A percentile compares a stretch with the other conserved stretches of the same genome.
phyloP scores from a whole-genome alignment of 1,284 basidiomycete genomes.

The Ustilago nuda region DNA sequence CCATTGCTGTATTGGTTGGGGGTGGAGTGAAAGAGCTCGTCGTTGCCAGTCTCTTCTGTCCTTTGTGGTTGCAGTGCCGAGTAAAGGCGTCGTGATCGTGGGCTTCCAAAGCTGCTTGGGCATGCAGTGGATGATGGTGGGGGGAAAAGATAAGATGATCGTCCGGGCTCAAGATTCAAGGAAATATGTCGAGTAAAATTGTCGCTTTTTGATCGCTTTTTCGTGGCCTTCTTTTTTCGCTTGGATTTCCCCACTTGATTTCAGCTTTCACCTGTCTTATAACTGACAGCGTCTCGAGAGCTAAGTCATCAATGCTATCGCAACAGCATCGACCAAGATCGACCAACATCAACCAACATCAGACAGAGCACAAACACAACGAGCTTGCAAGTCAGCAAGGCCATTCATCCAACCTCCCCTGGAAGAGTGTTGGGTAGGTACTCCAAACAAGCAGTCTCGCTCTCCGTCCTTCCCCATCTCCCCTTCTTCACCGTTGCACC shows the following conservation, averaged over 20 bases:
- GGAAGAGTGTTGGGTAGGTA: not conserved
- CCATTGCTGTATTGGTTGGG: not conserved
- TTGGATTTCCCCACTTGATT: not conserved
- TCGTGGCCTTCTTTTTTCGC: not conserved
- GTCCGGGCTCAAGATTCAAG: not conserved
- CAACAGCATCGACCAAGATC: too few species aligned
- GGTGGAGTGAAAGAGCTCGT: too few species aligned
- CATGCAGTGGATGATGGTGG: not conserved
- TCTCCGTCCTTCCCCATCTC: constrained; percentile 22
- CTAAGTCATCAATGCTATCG: too few species aligned
- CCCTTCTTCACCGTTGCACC: not conserved
- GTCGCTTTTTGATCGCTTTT: not conserved
- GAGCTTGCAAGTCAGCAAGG: not conserved
- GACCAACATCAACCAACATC: not conserved
- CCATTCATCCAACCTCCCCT: not conserved
- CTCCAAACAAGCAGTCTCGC: constrained; percentile 25
- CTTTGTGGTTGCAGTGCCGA: too few species aligned
- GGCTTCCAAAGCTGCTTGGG: too few species aligned
- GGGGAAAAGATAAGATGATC: not conserved
- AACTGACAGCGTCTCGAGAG: too few species aligned
- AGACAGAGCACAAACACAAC: not conserved
- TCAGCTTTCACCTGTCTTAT: too few species aligned
- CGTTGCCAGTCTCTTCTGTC: too few species aligned
- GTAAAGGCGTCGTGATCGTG: too few species aligned
- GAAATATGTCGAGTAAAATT: not conserved